A percentile compares a stretch with the other conserved stretches of the same genome.
phyloP scores from a whole-genome alignment of 306 rosid species.

The Arachis hypogaea region DNA sequence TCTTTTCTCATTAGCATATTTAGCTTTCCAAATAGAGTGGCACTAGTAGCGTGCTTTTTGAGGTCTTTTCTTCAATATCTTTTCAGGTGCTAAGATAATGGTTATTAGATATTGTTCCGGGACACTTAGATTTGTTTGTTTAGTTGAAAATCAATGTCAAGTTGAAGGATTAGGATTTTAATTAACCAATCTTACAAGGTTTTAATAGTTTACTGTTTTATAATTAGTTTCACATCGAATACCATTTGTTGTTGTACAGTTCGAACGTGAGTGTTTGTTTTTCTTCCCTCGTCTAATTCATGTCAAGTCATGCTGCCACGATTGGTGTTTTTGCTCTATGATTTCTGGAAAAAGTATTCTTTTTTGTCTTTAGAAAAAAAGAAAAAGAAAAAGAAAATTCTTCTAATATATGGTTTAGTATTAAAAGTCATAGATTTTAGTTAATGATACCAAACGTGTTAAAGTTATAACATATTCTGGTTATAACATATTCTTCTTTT shows the following conservation, averaged over 20 bases:
- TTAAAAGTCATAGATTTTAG: too few relatives aligned
- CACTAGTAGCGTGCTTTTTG: slow-evolving; percentile 32
- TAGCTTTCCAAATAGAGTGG: slow-evolving; percentile 46
- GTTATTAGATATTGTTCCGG: slow-evolving; percentile 33
- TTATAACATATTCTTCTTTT: too few relatives aligned
- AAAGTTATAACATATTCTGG: too few relatives aligned
- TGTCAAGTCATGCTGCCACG: slow-evolving; percentile 32
- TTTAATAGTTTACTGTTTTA: neutral
- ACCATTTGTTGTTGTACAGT: slow-evolving; percentile 33
- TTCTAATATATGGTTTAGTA: too few relatives aligned
- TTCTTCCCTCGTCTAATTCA: slow-evolving; percentile 34
- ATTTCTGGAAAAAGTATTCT: too few relatives aligned
- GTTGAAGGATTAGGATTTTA: slow-evolving; percentile 15
- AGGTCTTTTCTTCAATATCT: slow-evolving; percentile 21
- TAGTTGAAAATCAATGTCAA: slow-evolving; percentile 22
- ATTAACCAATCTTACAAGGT: slow-evolving; percentile 11
- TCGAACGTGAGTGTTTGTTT: slow-evolving; percentile 30
- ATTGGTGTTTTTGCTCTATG: neutral
- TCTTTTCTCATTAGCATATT: slow-evolving; percentile 42
- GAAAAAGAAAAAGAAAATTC: too few relatives aligned
- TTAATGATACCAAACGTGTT: too few relatives aligned
- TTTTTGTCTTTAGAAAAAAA: too few relatives aligned
- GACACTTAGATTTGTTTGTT: slow-evolving; percentile 33
- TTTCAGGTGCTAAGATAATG: slow-evolving; percentile 39
- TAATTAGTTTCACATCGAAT: slow-evolving; percentile 32